phyloP scores from a whole-genome alignment of 305 asterid species.

The Ruellia speciosa region DNA sequence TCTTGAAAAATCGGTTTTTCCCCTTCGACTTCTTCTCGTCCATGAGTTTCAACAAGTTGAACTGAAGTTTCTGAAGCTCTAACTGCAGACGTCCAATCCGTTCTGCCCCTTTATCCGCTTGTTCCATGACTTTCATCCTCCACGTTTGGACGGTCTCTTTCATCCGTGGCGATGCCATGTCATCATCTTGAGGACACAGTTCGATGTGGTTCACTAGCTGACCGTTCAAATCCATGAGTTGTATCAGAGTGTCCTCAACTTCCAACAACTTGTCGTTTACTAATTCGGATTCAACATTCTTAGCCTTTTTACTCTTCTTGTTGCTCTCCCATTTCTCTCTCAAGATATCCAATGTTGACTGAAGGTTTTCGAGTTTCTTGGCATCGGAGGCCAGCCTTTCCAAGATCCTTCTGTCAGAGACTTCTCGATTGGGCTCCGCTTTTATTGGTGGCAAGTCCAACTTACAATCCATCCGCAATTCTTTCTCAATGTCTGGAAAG shows the following conservation, averaged over 20 bases:
- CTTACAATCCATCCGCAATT: constrained; percentile 51
- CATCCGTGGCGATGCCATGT: constrained; percentile 38
- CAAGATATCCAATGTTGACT: constrained; percentile 41
- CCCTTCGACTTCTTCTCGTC: constrained; percentile 59
- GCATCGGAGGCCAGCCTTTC: constrained; percentile 67
- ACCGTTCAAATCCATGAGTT: constrained; percentile 54
- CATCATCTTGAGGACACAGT: constrained; percentile 42
- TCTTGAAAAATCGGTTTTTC: constrained; percentile 43
- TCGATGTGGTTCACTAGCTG: constrained; percentile 55
- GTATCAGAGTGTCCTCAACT: constrained; percentile 59
- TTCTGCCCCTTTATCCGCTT: constrained; percentile 74
- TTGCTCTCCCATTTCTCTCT: constrained; percentile 44
- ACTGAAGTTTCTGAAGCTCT: constrained; percentile 73
- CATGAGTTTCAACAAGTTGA: constrained; percentile 50
- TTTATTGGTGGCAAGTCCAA: constrained; percentile 35
- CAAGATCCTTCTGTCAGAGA: constrained; percentile 39
- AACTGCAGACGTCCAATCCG: constrained; percentile 53
- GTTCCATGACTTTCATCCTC: constrained; percentile 54
- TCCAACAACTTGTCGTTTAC: constrained; percentile 68
- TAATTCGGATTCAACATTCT: constrained; percentile 43
- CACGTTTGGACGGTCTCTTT: constrained; percentile 39
- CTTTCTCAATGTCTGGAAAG: constrained; percentile 67
- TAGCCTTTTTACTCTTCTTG: constrained; percentile 42
- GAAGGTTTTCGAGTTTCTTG: constrained; percentile 48
- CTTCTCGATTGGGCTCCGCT: constrained; percentile 35